Base-by-base conservation (phyloP, 2,329 filamentous ascomycete species). In the Dactylella cylindrospora region DNA sequence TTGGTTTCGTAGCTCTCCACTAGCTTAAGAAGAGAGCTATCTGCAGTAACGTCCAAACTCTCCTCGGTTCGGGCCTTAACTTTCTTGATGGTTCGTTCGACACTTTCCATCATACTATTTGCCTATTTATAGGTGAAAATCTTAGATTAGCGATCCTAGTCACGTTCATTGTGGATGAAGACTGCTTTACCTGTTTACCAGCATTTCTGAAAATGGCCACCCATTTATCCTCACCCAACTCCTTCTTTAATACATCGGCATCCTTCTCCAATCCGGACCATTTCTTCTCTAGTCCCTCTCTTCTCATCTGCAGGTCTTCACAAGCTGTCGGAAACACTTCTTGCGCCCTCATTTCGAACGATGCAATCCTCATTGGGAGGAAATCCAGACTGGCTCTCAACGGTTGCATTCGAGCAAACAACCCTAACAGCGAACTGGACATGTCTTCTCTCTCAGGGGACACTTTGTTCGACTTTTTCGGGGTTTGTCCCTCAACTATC, bases 401-500 rank as follows among this genome's bases (percentile, higher is more conserved):
- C 1, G 93, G 91, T 69, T 97, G 93, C 86, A 97, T 95, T 54
- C 91, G 83, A 3, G 93, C 93, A 73, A 97, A 96, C 9, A 98
- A 77, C 2, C 88, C 90, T 45, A 97, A 79, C 3, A 98, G 77
- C 1, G 89, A 89, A 71, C 96, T 50, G 20, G 59, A 64, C 59
- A 55, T 91, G 66, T 97, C 90, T 67, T 89, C 85, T 28, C 45
- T 28, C 23, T 64, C 45, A 10, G 60, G 55, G 3, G 62, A 59
- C 17, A 41, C 13, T 10, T 64, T 64, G 35, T 51, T 59, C 12
- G 73, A 71, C 9, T 72, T 74, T 13, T 72, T 60, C 5, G 73
- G 67, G 3, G 75, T 72, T 15, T 73, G 68, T 23, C 22, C 90
- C 71, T 97, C 91, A 2, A 95, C 86, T 53, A 97, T 96, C 0